A percentile compares a stretch with the other conserved stretches of the same genome.
These are phyloP conservation scores for Mycena pura DNA, from an alignment of 768 basidiomycete species.

Conservation along the genomic window DNA sequence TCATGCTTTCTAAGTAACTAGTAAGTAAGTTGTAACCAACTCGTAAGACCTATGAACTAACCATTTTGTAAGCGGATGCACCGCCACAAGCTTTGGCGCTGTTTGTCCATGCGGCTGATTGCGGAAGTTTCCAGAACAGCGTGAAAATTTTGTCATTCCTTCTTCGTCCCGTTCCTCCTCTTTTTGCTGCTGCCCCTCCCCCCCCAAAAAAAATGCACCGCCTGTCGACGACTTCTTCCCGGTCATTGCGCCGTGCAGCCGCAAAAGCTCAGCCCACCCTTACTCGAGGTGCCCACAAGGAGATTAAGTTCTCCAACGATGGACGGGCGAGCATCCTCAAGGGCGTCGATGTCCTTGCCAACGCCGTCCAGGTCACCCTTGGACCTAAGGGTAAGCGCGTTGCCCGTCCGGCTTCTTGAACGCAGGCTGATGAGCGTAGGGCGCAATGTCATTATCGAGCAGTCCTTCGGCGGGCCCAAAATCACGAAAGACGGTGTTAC, in stretches of 20 bases:
- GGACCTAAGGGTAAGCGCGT: conserved; percentile 86
- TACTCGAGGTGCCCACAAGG: conserved; percentile 86
- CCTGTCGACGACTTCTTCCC: conserved; percentile 69
- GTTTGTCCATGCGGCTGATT: no score
- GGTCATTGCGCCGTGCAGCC: conserved; percentile 72
- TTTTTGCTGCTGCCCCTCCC: conserved; percentile 23
- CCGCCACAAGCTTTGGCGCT: no score
- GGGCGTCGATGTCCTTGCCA: conserved; percentile 96
- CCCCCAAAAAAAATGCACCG: conserved; percentile 65
- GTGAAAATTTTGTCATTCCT: background rate
- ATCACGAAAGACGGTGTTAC: conserved; percentile 99
- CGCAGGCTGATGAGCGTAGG: conserved; percentile 50
- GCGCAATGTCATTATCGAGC: conserved; percentile 98
- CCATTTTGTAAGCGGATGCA: no score
- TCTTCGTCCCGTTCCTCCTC: background rate
- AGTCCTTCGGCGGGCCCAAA: conserved; percentile 87
- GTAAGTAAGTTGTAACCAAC: no score
- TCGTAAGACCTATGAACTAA: no score
- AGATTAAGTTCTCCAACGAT: conserved; percentile 96
- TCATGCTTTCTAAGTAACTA: no score
- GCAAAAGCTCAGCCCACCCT: conserved; percentile 60
- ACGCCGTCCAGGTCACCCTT: conserved; percentile 95
- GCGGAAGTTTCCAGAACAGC: background rate
- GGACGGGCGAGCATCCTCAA: conserved; percentile 92
- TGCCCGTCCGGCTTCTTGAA: background rate